Conservation (phyloP, 1,284 basidiomycete genomes). For the Prillingera fragicola region DNA sequence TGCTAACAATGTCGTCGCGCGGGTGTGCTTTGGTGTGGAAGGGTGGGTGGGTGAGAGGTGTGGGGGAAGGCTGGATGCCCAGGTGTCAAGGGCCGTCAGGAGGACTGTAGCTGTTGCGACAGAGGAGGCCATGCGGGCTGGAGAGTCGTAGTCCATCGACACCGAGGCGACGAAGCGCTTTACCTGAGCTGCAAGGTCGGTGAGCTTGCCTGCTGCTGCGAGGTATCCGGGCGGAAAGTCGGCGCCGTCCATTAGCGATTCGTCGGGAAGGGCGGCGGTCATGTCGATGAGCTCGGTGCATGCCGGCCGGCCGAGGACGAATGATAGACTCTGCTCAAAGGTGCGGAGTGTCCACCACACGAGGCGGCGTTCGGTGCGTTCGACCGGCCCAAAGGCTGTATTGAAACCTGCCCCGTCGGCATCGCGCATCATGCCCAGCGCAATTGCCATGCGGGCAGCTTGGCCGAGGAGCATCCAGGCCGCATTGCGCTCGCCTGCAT, state of each 20-base stretch:
- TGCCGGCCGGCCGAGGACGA: constrained; percentile 21
- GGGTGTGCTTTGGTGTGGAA: constrained; percentile 6
- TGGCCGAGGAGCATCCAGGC: constrained; percentile 21
- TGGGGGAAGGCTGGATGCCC: constrained; percentile 9
- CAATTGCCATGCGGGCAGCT: constrained; percentile 14
- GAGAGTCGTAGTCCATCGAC: constrained; percentile 12
- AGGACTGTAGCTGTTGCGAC: constrained; percentile 1
- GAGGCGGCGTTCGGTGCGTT: constrained; percentile 15
- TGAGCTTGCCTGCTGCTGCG: constrained; percentile 9
- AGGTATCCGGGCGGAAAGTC: constrained; percentile 12
- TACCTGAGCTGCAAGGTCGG: constrained; percentile 10
- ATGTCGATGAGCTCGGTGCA: constrained; percentile 14
- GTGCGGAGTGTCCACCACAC: constrained; percentile 23
- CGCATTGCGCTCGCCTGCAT: constrained; percentile 20
- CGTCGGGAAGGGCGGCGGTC: constrained; percentile 15
- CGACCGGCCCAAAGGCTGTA: constrained; percentile 15
- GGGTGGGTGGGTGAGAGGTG: constrained; percentile 4
- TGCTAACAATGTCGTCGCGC: constrained; percentile 11
- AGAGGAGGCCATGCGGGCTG: background rate
- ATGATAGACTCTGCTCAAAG: constrained; percentile 21
- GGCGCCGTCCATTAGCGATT: constrained; percentile 8
- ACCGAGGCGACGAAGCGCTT: constrained; percentile 10
- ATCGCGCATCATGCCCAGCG: constrained; percentile 18
- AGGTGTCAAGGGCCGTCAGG: constrained; percentile 8
- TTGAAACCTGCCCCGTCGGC: constrained; percentile 14